These are phyloP conservation scores for Fusarium tricinctum DNA, from an alignment of 2,329 filamentous ascomycete species.

Conservation along the genomic window DNA sequence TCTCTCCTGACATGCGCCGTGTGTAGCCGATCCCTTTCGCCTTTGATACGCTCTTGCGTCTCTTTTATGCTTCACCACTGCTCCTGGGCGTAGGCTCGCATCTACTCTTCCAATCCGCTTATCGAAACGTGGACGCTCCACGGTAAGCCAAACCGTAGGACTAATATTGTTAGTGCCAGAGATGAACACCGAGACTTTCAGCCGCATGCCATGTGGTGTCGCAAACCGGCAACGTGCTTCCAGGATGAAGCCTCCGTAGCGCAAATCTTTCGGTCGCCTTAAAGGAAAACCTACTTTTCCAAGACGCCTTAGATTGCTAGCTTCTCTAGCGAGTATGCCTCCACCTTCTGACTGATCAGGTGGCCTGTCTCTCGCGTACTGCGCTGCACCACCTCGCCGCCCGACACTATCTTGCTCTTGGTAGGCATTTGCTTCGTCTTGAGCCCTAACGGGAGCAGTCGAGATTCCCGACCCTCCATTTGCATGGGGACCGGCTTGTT, in stretches of 20 bases:
- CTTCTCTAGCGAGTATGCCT: slow-evolving; percentile 85
- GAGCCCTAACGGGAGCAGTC: slow-evolving; percentile 79
- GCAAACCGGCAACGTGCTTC: slow-evolving; percentile 29
- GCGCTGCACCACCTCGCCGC: slow-evolving; percentile 78
- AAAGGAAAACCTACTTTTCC: slow-evolving; percentile 17
- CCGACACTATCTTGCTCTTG: slow-evolving; percentile 71
- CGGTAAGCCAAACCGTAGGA: slow-evolving; percentile 16
- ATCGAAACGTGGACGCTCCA: slow-evolving; percentile 18
- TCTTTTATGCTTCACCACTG: slow-evolving; percentile 27
- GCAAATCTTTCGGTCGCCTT: slow-evolving; percentile 32
- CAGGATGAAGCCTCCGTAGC: slow-evolving; percentile 23
- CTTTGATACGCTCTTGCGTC: slow-evolving; percentile 30
- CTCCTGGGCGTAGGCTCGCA: slow-evolving; percentile 37
- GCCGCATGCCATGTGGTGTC: slow-evolving; percentile 43
- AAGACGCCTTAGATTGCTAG: slow-evolving; percentile 70
- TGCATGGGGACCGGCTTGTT: slow-evolving; percentile 61
- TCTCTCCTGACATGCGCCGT: slow-evolving; percentile 36
- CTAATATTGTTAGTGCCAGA: slow-evolving; percentile 20
- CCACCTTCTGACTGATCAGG: slow-evolving; percentile 82
- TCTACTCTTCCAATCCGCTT: slow-evolving; percentile 37
- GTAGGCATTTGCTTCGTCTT: slow-evolving; percentile 69
- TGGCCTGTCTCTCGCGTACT: slow-evolving; percentile 81
- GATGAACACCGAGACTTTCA: slow-evolving; percentile 27
- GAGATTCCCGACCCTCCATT: slow-evolving; percentile 61
- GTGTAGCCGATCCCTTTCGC: slow-evolving; percentile 42